A percentile compares a stretch with the other conserved stretches of the same genome.
phyloP scores from a whole-genome alignment of 192 early-diverging fungal species.

The Coemansia sp. region DNA sequence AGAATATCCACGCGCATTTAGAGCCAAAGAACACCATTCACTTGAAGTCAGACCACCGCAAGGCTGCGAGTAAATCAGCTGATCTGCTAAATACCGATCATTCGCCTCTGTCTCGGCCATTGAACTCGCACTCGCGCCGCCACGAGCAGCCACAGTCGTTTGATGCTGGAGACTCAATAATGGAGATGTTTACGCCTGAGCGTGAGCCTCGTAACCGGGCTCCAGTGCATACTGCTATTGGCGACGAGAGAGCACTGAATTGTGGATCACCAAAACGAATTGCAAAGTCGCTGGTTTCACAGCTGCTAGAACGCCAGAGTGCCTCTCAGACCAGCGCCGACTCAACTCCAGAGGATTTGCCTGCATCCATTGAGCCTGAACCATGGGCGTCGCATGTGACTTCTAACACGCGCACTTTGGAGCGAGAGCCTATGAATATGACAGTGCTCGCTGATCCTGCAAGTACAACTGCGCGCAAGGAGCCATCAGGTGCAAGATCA shows the following conservation, averaged over 20 bases:
- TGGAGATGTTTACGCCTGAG: conserved; percentile 54
- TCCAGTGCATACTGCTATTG: not conserved
- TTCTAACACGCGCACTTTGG: no score
- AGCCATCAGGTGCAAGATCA: no score
- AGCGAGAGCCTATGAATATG: no score
- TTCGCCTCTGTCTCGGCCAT: not conserved
- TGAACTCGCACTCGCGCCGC: not conserved
- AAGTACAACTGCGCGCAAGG: no score
- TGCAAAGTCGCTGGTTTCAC: conserved; percentile 17
- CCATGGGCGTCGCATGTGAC: not conserved
- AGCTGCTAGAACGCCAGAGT: conserved; percentile 12
- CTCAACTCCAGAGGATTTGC: not conserved
- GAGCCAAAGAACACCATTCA: no score
- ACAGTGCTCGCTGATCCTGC: no score
- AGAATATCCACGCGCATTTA: no score
- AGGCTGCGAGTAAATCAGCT: not conserved
- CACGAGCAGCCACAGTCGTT: conserved; percentile 4
- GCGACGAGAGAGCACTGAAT: not conserved
- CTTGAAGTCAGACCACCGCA: not conserved
- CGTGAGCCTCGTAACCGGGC: conserved; percentile 1
- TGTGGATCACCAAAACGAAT: not conserved
- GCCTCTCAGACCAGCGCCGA: not conserved
- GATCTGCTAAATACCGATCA: not conserved
- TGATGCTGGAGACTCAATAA: conserved; percentile 50
- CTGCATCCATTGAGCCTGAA: not conserved